Conservation (phyloP, 2,329 filamentous ascomycete genomes). For the Cordyceps cicadae region DNA sequence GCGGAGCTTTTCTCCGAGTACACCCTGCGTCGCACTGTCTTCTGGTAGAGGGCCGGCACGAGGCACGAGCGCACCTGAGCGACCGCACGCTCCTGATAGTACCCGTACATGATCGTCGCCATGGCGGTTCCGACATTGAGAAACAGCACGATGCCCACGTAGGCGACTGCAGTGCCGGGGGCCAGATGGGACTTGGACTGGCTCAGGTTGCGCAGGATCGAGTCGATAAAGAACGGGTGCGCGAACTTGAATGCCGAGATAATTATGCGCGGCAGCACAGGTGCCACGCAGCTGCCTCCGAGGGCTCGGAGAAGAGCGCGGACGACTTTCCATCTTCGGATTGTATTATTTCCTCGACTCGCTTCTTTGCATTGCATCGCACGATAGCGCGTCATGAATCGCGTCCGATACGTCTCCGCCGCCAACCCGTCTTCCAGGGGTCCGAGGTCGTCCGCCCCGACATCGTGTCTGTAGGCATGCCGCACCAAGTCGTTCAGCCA, state of each 20-base stretch:
- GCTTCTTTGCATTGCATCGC: neutral
- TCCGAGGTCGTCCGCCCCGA: neutral
- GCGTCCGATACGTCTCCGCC: neutral
- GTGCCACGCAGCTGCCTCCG: neutral
- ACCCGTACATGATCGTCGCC: neutral
- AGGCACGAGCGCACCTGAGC: neutral
- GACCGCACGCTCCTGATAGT: slow-evolving; percentile 4
- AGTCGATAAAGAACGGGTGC: slow-evolving; percentile 7
- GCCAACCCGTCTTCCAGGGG: neutral
- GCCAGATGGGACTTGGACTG: neutral
- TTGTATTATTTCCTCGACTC: neutral
- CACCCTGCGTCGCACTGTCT: neutral
- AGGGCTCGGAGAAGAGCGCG: neutral
- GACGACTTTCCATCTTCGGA: neutral
- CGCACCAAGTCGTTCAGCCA: slow-evolving; percentile 6
- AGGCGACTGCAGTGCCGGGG: neutral
- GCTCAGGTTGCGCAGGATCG: neutral
- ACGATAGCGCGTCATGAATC: slow-evolving; percentile 1
- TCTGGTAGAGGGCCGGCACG: slow-evolving; percentile 6
- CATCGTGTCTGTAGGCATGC: neutral
- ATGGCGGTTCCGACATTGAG: slow-evolving; percentile 4
- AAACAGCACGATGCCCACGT: neutral
- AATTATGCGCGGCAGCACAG: neutral
- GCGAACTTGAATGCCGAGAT: neutral
- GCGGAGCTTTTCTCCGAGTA: neutral